Conservation (phyloP, 2,329 filamentous ascomycete species). For the Calonectria fujianensis region DNA sequence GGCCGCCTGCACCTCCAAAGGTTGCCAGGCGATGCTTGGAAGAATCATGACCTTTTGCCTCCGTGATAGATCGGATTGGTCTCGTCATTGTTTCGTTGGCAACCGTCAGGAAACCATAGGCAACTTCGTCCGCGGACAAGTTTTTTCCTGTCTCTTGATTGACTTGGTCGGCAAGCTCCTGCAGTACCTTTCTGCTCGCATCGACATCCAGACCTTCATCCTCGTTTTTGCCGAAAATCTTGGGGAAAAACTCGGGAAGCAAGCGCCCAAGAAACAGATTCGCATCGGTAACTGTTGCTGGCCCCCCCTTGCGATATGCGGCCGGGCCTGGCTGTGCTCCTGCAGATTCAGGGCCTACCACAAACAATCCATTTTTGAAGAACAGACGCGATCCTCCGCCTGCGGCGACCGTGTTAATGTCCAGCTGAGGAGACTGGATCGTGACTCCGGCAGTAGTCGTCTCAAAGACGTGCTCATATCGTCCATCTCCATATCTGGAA, state of each 20-base stretch:
- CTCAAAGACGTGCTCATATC: slow-evolving; percentile 95
- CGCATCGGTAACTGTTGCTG: slow-evolving; percentile 94
- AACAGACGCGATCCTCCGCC: slow-evolving; percentile 90
- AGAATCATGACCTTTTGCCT: slow-evolving; percentile 94
- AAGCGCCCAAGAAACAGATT: slow-evolving; percentile 90
- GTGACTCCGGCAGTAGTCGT: slow-evolving; percentile 96
- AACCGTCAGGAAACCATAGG: slow-evolving; percentile 91
- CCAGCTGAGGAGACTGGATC: slow-evolving; percentile 92
- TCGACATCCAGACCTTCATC: slow-evolving; percentile 85
- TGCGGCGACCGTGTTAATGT: slow-evolving; percentile 96
- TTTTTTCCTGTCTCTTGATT: slow-evolving; percentile 83
- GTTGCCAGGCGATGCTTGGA: slow-evolving; percentile 93
- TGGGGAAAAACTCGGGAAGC: slow-evolving; percentile 93
- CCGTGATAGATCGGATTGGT: slow-evolving; percentile 91
- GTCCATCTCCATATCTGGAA: slow-evolving; percentile 87
- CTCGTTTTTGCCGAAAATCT: slow-evolving; percentile 94
- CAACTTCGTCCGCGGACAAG: slow-evolving; percentile 89
- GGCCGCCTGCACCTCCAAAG: slow-evolving; percentile 93
- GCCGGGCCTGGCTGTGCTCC: slow-evolving; percentile 92
- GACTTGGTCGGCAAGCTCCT: slow-evolving; percentile 85
- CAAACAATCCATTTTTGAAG: slow-evolving; percentile 92
- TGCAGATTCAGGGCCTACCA: slow-evolving; percentile 92
- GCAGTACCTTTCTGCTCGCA: slow-evolving; percentile 84
- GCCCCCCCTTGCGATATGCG: slow-evolving; percentile 92
- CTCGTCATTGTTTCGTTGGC: slow-evolving; percentile 95